phyloP scores from a whole-genome alignment of 257 asterid species.

The Nicotiana obtusifolia region DNA sequence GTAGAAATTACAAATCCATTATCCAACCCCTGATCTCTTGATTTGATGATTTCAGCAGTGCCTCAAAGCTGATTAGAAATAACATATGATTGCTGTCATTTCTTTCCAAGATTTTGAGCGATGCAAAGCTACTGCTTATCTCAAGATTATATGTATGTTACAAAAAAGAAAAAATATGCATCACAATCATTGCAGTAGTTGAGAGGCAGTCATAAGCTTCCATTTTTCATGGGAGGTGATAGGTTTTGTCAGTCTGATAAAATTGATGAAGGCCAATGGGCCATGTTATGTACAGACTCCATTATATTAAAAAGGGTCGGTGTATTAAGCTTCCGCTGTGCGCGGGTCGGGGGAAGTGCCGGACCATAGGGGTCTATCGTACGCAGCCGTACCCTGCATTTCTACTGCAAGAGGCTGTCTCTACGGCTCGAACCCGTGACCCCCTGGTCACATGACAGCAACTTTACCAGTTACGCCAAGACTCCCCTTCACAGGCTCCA shows the following conservation, averaged over 20 bases:
- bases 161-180: not conserved
- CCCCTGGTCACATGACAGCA: too few relatives aligned
- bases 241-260: not conserved
- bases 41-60: not conserved
- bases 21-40: not conserved
- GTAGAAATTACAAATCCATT: not conserved
- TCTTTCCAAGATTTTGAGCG: not conserved
- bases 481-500: not conserved
- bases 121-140: not conserved
- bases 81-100: not conserved
- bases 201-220: not conserved
- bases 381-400: too few relatives aligned
- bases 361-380: too few relatives aligned
- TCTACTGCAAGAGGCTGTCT: too few relatives aligned
- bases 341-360: too few relatives aligned
- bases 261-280: not conserved
- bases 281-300: not conserved
- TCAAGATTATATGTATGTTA: not conserved
- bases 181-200: conserved; percentile 3
- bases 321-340: too few relatives aligned
- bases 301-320: too few relatives aligned
- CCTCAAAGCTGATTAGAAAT: not conserved
- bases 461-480: too few relatives aligned
- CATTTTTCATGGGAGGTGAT: not conserved
- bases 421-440: too few relatives aligned